These are phyloP conservation scores for Madurella mycetomatis DNA, from an alignment of 2,329 filamentous ascomycete genomes.

Conservation along the genomic window DNA sequence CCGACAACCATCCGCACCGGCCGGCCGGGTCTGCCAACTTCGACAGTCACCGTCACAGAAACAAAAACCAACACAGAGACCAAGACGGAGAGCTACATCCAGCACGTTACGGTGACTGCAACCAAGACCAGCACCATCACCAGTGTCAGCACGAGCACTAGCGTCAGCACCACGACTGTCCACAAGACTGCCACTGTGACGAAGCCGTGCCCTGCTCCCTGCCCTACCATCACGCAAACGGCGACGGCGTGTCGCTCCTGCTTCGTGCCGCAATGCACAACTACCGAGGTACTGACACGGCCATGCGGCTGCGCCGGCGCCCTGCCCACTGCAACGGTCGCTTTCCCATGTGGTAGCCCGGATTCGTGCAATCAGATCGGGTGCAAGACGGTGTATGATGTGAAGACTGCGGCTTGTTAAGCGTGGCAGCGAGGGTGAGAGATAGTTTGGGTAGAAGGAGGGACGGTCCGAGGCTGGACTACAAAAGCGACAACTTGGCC, in stretches of 20 bases:
- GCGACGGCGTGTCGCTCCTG: slow-evolving; percentile 25
- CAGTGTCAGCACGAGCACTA: slow-evolving; percentile 4
- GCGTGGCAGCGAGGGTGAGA: no score
- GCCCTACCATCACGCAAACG: slow-evolving; percentile 25
- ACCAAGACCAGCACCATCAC: slow-evolving; percentile 12
- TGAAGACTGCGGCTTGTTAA: slow-evolving; percentile 21
- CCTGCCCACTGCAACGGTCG: slow-evolving; percentile 24
- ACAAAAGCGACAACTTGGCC: no score
- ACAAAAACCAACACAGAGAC: slow-evolving; percentile 14
- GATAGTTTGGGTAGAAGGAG: no score
- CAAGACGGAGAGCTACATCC: slow-evolving; percentile 17
- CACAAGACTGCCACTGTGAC: slow-evolving; percentile 10
- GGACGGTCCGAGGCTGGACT: no score
- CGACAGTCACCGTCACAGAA: slow-evolving; percentile 13
- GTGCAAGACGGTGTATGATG: slow-evolving; percentile 27
- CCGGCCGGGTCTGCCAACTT: slow-evolving; percentile 3
- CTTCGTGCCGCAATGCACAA: slow-evolving; percentile 26
- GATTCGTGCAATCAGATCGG: slow-evolving; percentile 28
- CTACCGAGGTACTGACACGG: slow-evolving; percentile 18
- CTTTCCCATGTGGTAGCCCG: slow-evolving; percentile 24
- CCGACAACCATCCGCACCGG: slow-evolving; percentile 22
- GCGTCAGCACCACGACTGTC: slow-evolving; percentile 10
- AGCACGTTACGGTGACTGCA: slow-evolving; percentile 7
- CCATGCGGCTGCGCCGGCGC: slow-evolving; percentile 22
- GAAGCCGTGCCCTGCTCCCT: slow-evolving; percentile 18